Evolutionary conservation across 305 asterid species (phyloP).

Genomic region (Solanum aculeatissimum): DNA sequence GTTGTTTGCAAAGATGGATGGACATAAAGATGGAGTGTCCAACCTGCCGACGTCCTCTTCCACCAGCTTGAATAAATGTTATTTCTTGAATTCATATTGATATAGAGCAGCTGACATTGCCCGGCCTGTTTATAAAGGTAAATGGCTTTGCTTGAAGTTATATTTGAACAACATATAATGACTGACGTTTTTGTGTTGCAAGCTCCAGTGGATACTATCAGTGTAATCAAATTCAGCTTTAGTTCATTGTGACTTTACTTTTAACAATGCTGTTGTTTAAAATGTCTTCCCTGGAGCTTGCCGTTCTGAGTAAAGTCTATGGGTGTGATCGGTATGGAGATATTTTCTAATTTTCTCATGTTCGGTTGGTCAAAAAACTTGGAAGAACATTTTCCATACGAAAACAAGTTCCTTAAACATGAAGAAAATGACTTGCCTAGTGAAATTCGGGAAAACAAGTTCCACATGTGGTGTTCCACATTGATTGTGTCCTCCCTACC

Average conservation of each 20-base stretch:
- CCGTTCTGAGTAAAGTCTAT: not conserved
- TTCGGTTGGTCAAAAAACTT: not conserved
- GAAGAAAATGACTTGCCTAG: not conserved
- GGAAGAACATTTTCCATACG: not conserved
- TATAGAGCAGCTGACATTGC: not conserved
- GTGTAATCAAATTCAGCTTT: not conserved
- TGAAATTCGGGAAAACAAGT: not conserved
- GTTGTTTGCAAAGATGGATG: conserved; percentile 98
- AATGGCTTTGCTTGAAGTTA: not conserved
- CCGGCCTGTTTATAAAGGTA: not conserved
- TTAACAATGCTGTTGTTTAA: not conserved
- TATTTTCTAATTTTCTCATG: not conserved
- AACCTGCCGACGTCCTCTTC: conserved; percentile 92
- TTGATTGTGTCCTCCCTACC: not conserved
- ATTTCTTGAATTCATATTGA: not conserved
- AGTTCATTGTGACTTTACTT: not conserved
- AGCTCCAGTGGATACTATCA: not conserved
- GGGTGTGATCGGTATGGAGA: not conserved
- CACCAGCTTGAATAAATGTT: conserved; percentile 58
- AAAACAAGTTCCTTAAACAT: not conserved
- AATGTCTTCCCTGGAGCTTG: not conserved
- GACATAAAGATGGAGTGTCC: conserved; percentile 99
- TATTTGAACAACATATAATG: not conserved
- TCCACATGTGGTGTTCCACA: not conserved
- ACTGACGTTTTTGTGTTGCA: not conserved